phyloP scores from a whole-genome alignment of 2,329 filamentous ascomycete genomes.

The Drechslerella stenobrocha region DNA sequence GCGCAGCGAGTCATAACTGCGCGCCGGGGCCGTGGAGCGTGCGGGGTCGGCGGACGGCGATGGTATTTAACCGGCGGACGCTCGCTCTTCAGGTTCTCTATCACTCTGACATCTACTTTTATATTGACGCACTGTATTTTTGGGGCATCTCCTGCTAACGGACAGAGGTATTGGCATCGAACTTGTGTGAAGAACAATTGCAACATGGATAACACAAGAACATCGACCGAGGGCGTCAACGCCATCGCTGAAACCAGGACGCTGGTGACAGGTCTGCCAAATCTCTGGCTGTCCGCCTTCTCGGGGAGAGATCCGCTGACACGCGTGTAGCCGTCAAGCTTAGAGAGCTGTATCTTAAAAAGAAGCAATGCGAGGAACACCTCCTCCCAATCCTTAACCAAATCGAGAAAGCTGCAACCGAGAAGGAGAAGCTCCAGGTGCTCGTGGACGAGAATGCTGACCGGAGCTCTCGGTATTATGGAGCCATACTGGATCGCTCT shows the following conservation, averaged over 20 bases:
- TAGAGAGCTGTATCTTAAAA: slow-evolving; percentile 27
- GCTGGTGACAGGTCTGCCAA: slow-evolving; percentile 33
- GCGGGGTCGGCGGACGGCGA: slow-evolving; percentile 3
- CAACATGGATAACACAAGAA: slow-evolving; percentile 44
- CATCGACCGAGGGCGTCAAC: slow-evolving; percentile 22
- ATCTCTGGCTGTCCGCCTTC: not conserved
- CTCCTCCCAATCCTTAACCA: slow-evolving; percentile 22
- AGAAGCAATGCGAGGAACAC: slow-evolving; percentile 16
- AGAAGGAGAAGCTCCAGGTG: slow-evolving; percentile 34
- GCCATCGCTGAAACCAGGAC: slow-evolving; percentile 38
- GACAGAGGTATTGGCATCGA: no score
- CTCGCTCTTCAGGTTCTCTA: no score
- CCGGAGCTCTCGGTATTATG: not conserved
- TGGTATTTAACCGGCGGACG: no score
- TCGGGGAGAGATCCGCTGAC: not conserved
- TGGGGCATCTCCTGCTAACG: no score
- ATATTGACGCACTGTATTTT: no score
- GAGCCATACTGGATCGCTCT: slow-evolving; percentile 12
- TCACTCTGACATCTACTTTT: no score
- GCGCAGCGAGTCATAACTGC: slow-evolving; percentile 24
- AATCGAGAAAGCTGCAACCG: slow-evolving; percentile 15
- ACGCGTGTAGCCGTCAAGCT: slow-evolving; percentile 23
- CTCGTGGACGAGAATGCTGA: slow-evolving; percentile 21
- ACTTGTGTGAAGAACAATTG: no score
- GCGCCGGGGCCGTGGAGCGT: not conserved